These are phyloP conservation scores for Pinus taeda DNA, from an alignment of 75 land plant genomes.

Conservation along the genomic window DNA sequence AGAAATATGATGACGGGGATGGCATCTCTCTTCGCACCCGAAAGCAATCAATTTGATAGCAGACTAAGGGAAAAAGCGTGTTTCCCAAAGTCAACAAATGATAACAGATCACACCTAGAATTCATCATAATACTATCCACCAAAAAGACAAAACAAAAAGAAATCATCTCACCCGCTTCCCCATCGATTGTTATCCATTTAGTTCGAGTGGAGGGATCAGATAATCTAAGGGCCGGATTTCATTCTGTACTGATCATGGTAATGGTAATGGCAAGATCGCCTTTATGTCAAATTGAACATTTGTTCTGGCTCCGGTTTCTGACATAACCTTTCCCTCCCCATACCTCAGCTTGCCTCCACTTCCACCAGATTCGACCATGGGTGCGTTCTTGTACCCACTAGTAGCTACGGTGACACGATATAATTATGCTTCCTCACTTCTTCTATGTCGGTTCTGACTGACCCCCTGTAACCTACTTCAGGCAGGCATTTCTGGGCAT, in stretches of 20 bases:
- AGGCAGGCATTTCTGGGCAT: too few species aligned
- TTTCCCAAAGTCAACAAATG: conserved; percentile 7
- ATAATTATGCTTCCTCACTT: not conserved
- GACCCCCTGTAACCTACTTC: not conserved
- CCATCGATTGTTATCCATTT: conserved; percentile 2
- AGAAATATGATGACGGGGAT: not conserved
- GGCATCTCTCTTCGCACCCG: not conserved
- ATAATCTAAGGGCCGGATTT: not conserved
- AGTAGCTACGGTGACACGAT: too few species aligned
- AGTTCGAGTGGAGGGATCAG: conserved; percentile 9
- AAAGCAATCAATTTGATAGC: conserved; percentile 4
- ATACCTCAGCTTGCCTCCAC: too few species aligned
- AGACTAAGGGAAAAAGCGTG: conserved; percentile 9
- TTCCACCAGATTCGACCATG: too few species aligned
- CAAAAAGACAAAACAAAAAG: conserved; percentile 6
- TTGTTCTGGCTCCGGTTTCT: not conserved
- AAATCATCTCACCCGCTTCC: conserved; percentile 6
- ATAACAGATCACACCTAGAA: conserved; percentile 2
- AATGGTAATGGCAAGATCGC: not conserved
- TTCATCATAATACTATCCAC: conserved; percentile 7
- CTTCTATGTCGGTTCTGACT: not conserved
- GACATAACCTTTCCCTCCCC: not conserved
- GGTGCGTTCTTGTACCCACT: not conserved
- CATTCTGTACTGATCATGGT: not conserved
- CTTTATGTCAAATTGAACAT: conserved; percentile 10